Evolutionary conservation across 345 rosid species (phyloP), one percentile per base, ranked within the genome.

Genomic region (Linum lewisii): DNA sequence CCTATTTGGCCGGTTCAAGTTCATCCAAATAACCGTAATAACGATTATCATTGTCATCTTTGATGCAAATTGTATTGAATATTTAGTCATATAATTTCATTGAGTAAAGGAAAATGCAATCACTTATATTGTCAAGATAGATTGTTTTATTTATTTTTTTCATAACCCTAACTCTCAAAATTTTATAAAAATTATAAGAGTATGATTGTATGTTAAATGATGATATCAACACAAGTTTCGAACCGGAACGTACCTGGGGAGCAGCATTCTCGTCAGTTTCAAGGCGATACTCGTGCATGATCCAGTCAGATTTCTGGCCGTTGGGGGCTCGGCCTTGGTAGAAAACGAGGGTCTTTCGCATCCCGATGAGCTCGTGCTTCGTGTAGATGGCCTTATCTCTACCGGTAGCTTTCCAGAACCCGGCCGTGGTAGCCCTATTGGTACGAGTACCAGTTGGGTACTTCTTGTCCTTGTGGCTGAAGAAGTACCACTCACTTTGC

Each of bases 261-360:
- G 60, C 44, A 0, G 21, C 60, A 18, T 57, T 26, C 34, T 57
- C 60, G 15, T 57, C 60, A 1, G 60, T 57, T n/a, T 57, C 60
- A 22, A 57, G 60, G 44, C 66, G 69, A 58, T 69, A 73, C 36
- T 73, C 77, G 32, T 73, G 73, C 77, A 73, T 73, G 26, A 73
- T 73, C 77, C 77, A 73, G 57, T 73, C 77, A 5, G 77, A 73
- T 49, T 73, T 73, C 66, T 73, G 77, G 2, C 77, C 77, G 21
- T 73, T 69, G 13, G 77, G 77, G 21, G 77, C 77, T 6, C 77
- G 66, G 19, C 77, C 77, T 26, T 69, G 65, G 26, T 73, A 73
- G 32, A 73, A 73, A 34, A 73, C 77, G 24, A 73, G 49, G 7
- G 77, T 73, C 64, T 73, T 73, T 54, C 77, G 69, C 77, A 73